A percentile compares a stretch with the other conserved stretches of the same genome.
Evolutionary conservation across 345 rosid species (phyloP).

Genomic region (Viola odorata): DNA sequence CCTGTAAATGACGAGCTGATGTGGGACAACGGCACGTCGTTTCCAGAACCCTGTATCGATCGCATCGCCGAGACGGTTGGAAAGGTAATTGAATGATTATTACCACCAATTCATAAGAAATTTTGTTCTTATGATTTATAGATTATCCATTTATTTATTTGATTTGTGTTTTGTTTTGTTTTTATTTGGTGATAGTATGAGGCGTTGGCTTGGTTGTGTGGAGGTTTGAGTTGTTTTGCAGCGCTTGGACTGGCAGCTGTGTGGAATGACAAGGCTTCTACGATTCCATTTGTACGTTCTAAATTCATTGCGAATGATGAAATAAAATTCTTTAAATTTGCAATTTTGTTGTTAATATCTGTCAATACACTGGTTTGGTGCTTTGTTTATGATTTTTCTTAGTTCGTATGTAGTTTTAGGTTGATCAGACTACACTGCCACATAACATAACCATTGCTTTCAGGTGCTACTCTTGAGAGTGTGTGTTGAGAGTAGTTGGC

Average conservation of each 20-base stretch:
- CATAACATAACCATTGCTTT: not conserved
- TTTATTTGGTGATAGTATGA: constrained; percentile 51
- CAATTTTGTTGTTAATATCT: too few species aligned
- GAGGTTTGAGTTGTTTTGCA: constrained; percentile 83
- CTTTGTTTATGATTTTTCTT: not conserved
- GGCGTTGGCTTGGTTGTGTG: constrained; percentile 95
- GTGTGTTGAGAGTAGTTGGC: not conserved
- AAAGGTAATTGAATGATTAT: constrained; percentile 39
- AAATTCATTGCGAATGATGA: not conserved
- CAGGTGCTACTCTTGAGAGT: not conserved
- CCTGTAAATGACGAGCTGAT: constrained; percentile 80
- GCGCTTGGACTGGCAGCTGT: constrained; percentile 61
- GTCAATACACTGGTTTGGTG: not conserved
- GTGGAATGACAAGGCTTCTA: constrained; percentile 93
- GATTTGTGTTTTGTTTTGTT: not conserved
- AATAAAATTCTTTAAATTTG: too few species aligned
- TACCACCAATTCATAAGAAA: not conserved
- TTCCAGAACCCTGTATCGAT: constrained; percentile 94
- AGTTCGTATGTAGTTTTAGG: not conserved
- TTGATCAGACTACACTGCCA: not conserved
- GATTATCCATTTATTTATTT: not conserved
- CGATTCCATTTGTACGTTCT: constrained; percentile 69
- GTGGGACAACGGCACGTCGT: constrained; percentile 94
- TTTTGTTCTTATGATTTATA: not conserved
- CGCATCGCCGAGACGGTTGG: constrained; percentile 98